phyloP scores from a whole-genome alignment of 495 filamentous ascomycete species.

The Aspergillus coremiiformis region DNA sequence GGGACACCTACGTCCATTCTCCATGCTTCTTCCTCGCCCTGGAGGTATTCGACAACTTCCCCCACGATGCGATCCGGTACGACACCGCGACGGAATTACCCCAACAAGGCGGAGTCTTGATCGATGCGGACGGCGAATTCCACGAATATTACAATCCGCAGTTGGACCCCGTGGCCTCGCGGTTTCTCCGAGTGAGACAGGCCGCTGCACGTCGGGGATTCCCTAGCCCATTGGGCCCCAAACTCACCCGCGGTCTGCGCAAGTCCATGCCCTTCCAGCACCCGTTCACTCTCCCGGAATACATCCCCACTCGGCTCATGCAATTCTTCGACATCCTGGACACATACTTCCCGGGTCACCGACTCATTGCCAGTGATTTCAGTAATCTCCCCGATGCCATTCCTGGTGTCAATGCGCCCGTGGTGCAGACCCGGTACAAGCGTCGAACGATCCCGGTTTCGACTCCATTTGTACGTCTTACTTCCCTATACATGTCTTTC shows the following conservation, averaged over 20 bases:
- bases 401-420: slow-evolving; percentile 78
- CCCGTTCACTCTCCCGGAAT: slow-evolving; percentile 78
- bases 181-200: slow-evolving; percentile 74
- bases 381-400: slow-evolving; percentile 74
- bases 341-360: slow-evolving; percentile 78
- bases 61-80: slow-evolving; percentile 89
- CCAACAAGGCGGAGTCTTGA: slow-evolving; percentile 78
- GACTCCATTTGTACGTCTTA: slow-evolving; percentile 72
- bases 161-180: slow-evolving; percentile 74
- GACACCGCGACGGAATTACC: slow-evolving; percentile 65
- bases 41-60: slow-evolving; percentile 98
- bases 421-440: slow-evolving; percentile 90
- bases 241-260: slow-evolving; percentile 49
- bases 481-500: not conserved
- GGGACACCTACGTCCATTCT: slow-evolving; percentile 73
- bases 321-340: slow-evolving; percentile 90
- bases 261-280: slow-evolving; percentile 54
- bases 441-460: slow-evolving; percentile 78
- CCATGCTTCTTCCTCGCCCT: slow-evolving; percentile 98
- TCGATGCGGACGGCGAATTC: slow-evolving; percentile 82
- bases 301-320: slow-evolving; percentile 89
- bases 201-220: slow-evolving; percentile 50
- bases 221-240: slow-evolving; percentile 48
- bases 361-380: slow-evolving; percentile 87
- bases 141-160: slow-evolving; percentile 78